Evolutionary conservation across 2,329 filamentous ascomycete genomes (phyloP).

Genomic region (Fusarium fracticaudum): DNA sequence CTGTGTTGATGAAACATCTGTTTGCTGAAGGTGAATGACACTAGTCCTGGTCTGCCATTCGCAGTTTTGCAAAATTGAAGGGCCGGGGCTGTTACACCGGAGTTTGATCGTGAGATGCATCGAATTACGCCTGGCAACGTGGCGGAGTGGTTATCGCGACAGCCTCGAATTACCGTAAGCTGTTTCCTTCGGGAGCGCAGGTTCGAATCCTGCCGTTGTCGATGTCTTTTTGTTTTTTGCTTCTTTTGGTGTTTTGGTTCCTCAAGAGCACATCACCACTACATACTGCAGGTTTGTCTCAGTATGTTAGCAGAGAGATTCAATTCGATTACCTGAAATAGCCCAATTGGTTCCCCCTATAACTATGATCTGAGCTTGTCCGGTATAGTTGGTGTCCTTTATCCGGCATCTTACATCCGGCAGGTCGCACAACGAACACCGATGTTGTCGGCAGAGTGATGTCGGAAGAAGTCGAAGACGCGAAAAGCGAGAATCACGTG

Average conservation of each 20-base stretch:
- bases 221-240: neutral
- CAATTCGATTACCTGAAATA: neutral
- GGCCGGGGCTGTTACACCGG: accelerated
- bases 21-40: neutral
- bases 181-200: neutral
- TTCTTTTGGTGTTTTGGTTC: neutral
- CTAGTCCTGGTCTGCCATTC: neutral
- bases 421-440: neutral
- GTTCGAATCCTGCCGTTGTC: conserved; percentile 7
- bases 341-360: too few species aligned
- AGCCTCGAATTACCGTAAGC: neutral
- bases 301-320: neutral
- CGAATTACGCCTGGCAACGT: neutral
- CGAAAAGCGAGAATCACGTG: neutral
- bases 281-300: neutral
- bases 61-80: neutral
- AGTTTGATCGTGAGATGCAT: neutral
- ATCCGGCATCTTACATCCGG: neutral
- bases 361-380: neutral
- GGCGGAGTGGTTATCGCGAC: conserved; percentile 6
- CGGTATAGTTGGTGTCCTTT: neutral
- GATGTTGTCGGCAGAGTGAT: neutral
- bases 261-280: neutral
- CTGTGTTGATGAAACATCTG: neutral
- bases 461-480: neutral